phyloP scores from a whole-genome alignment of 352 stramenopile genomes.

The Pythium dissotocum region DNA sequence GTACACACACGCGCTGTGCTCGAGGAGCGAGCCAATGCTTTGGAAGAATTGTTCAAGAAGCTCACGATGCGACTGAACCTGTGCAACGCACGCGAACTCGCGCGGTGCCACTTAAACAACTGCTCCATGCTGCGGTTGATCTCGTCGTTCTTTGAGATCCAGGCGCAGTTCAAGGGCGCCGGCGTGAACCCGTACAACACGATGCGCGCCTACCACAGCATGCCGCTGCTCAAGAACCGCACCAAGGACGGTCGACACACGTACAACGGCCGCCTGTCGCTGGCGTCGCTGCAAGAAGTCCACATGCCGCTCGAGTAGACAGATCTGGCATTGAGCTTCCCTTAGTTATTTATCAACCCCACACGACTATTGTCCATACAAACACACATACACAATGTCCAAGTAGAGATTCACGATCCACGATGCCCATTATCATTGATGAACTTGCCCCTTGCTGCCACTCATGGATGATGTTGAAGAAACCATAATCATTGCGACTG shows the following conservation, averaged over 20 bases:
- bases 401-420: too few relatives aligned
- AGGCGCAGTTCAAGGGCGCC: constrained; percentile 19
- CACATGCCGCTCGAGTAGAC: constrained; percentile 14
- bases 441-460: too few relatives aligned
- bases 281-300: constrained; percentile 33
- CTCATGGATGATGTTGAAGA: too few relatives aligned
- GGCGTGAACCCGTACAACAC: constrained; percentile 25
- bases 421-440: too few relatives aligned
- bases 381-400: too few relatives aligned
- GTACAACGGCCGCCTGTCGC: constrained; percentile 39
- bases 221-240: constrained; percentile 34
- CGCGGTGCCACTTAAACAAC: constrained; percentile 40
- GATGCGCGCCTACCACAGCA: constrained; percentile 34
- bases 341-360: constrained; percentile 12
- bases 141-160: constrained; percentile 53
- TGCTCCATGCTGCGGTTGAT: constrained; percentile 51
- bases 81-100: constrained; percentile 46
- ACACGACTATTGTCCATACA: background rate
- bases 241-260: constrained; percentile 22
- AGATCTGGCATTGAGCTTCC: background rate
- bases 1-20: constrained; percentile 50
- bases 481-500: background rate
- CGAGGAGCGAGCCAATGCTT: constrained; percentile 40
- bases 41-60: constrained; percentile 66
- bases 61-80: constrained; percentile 70